Percentiles rank a stretch among this genome's conserved stretches.
These are phyloP conservation scores for Ceratocystiopsis brevicomis DNA, from an alignment of 2,329 filamentous ascomycete species.

Conservation along the genomic window DNA sequence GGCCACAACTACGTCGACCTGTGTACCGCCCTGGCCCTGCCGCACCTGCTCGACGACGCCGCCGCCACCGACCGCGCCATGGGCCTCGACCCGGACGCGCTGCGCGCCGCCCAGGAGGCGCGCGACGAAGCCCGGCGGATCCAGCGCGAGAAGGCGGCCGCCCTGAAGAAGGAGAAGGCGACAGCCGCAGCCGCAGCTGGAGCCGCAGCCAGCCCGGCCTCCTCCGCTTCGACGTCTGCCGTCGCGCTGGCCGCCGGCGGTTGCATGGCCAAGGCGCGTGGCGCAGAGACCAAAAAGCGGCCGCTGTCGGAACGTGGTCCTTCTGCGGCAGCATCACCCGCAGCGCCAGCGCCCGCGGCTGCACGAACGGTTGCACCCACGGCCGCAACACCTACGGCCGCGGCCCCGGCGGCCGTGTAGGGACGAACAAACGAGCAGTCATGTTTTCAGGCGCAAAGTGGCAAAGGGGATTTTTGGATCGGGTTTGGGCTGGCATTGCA, in stretches of 20 bases:
- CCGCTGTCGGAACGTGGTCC: slow-evolving; percentile 15
- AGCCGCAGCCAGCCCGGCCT: slow-evolving; percentile 21
- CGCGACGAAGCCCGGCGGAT: slow-evolving; percentile 3
- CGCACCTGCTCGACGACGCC: slow-evolving; percentile 40
- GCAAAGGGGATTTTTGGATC: too few species aligned
- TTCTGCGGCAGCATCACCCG: slow-evolving; percentile 2
- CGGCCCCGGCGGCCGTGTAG: background rate
- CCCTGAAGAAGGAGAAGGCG: too few species aligned
- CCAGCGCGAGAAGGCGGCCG: too few species aligned
- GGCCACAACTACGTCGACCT: slow-evolving; percentile 54
- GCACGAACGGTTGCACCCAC: too few species aligned
- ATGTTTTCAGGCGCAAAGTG: too few species aligned
- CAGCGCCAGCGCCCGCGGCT: background rate
- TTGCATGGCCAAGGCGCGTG: slow-evolving; percentile 22
- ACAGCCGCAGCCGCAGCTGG: background rate
- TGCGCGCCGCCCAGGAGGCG: slow-evolving; percentile 21
- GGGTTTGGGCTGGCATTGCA: too few species aligned
- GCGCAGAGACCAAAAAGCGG: slow-evolving; percentile 3
- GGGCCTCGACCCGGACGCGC: slow-evolving; percentile 29
- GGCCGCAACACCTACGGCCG: background rate
- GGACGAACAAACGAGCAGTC: too few species aligned
- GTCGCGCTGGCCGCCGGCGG: slow-evolving; percentile 17
- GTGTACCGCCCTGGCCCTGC: slow-evolving; percentile 45
- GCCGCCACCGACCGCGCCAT: slow-evolving; percentile 44
- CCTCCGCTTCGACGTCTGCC: too few species aligned